phyloP scores from a whole-genome alignment of 202 grass and related monocot species.

The Panicum hallii region DNA sequence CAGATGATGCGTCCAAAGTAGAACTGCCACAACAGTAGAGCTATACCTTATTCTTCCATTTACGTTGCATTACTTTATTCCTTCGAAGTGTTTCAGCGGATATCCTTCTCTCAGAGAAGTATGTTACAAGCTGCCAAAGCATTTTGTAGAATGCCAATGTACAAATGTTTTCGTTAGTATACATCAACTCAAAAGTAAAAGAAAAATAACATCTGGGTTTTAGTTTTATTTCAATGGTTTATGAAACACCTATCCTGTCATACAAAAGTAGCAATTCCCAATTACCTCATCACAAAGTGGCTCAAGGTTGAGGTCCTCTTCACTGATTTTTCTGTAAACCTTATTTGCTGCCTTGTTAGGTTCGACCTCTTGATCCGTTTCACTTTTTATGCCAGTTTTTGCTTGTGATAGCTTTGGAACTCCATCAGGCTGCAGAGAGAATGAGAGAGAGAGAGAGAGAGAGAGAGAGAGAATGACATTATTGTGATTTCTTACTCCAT shows the following conservation, averaged over 20 bases:
- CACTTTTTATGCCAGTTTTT: conserved; percentile 30
- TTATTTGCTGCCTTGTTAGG: conserved; percentile 40
- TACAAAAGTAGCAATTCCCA: neutral
- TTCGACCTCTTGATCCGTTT: conserved; percentile 35
- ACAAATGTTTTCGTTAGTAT: conserved; percentile 37
- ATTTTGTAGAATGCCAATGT: conserved; percentile 43
- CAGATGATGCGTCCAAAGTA: conserved; percentile 28
- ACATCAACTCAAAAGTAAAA: conserved; percentile 35
- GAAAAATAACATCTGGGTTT: conserved; percentile 11
- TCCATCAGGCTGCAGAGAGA: conserved; percentile 42
- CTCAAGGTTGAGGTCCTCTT: conserved; percentile 68
- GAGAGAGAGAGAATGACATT: neutral
- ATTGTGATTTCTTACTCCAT: conserved; percentile 33
- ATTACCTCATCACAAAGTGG: conserved; percentile 78
- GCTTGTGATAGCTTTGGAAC: conserved; percentile 18
- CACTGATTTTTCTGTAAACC: conserved; percentile 59
- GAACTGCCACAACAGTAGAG: conserved; percentile 4
- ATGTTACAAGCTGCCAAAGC: conserved; percentile 73
- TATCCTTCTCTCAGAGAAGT: conserved; percentile 80
- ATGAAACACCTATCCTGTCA: neutral
- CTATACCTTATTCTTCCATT: conserved; percentile 57
- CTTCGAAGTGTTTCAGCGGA: conserved; percentile 77
- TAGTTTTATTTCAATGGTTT: conserved; percentile 1
- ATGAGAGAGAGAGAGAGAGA: conserved; percentile 21
- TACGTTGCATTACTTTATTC: conserved; percentile 78